Percentiles rank a stretch among this genome's conserved stretches.
These are phyloP conservation scores for Neurospora sp. DNA, from an alignment of 495 filamentous ascomycete genomes.

Conservation along the genomic window DNA sequence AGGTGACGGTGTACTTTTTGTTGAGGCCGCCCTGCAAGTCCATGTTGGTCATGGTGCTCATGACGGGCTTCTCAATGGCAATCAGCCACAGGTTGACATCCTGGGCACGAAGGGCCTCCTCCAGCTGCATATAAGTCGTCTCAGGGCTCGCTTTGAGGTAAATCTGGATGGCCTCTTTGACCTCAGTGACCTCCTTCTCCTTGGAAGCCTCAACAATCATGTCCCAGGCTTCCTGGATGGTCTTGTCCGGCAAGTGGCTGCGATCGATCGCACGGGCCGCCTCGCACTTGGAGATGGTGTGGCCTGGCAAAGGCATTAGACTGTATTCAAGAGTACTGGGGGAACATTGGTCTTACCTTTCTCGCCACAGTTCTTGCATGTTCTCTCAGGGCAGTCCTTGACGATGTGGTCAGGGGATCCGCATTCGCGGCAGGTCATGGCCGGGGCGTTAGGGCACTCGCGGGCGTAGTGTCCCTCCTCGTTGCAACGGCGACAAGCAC, in stretches of 20 bases:
- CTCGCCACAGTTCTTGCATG: constrained; percentile 67
- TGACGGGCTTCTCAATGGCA: constrained; percentile 55
- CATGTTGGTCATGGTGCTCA: constrained; percentile 61
- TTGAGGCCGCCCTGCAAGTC: constrained; percentile 73
- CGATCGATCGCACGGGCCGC: constrained; percentile 59
- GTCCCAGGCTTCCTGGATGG: constrained; percentile 60
- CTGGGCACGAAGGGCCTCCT: constrained; percentile 59
- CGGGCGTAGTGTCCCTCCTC: constrained; percentile 55
- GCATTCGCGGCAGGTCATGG: constrained; percentile 60
- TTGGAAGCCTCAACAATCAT: constrained; percentile 51
- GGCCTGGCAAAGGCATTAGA: constrained; percentile 40
- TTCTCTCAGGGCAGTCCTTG: constrained; percentile 56
- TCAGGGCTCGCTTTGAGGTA: constrained; percentile 66
- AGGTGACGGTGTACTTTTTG: constrained; percentile 64
- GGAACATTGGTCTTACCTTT: constrained; percentile 45
- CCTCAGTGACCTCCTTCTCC: constrained; percentile 59
- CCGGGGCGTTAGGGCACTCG: constrained; percentile 54
- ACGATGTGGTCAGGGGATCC: constrained; percentile 53
- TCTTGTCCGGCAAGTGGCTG: constrained; percentile 44
- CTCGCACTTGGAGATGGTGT: constrained; percentile 55
- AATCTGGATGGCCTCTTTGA: constrained; percentile 59
- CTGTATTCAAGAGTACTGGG: neutral
- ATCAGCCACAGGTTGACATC: constrained; percentile 60
- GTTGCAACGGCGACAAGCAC: constrained; percentile 66
- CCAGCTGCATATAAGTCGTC: constrained; percentile 59